These are phyloP conservation scores for Bromus sterilis DNA, from an alignment of 176 grass and related monocot genomes.

Conservation along the genomic window DNA sequence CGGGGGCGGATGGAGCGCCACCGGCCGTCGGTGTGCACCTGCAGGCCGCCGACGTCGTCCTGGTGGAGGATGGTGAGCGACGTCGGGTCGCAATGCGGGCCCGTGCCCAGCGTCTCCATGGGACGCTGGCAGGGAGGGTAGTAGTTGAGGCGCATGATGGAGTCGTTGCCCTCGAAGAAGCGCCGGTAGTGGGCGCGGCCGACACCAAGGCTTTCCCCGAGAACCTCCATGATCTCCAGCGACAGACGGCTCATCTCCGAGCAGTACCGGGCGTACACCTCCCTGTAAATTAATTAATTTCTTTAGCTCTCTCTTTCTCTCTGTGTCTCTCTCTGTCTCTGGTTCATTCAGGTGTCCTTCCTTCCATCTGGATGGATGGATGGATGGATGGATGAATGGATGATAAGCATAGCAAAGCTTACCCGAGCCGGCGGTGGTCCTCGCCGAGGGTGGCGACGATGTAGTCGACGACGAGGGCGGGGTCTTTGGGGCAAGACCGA, in stretches of 20 bases:
- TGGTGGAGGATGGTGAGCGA: conserved; percentile 96
- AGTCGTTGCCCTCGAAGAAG: conserved; percentile 77
- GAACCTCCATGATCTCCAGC: conserved; percentile 80
- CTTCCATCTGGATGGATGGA: too few relatives aligned
- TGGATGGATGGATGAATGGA: too few relatives aligned
- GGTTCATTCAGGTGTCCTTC: too few relatives aligned
- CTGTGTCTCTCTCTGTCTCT: too few relatives aligned
- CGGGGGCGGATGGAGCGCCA: conserved; percentile 47
- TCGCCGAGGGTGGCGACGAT: conserved; percentile 51
- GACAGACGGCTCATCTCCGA: conserved; percentile 70
- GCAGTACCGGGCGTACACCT: conserved; percentile 61
- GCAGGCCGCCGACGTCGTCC: conserved; percentile 75
- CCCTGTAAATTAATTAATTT: too few relatives aligned
- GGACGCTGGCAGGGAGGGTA: conserved; percentile 91
- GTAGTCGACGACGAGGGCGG: conserved; percentile 42
- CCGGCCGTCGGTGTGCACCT: conserved; percentile 47
- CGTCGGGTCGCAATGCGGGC: conserved; percentile 88
- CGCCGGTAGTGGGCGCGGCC: conserved; percentile 35
- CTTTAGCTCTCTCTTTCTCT: too few relatives aligned
- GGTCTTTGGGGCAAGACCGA: background rate
- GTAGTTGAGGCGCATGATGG: conserved; percentile 95
- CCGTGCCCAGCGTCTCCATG: conserved; percentile 59
- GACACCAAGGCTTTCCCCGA: conserved; percentile 59
- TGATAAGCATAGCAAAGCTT: too few relatives aligned
- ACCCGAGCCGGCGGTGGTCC: conserved; percentile 44